These are phyloP conservation scores for Dothideomycetidae sp. DNA, from an alignment of 2,329 filamentous ascomycete species.

Conservation along the genomic window DNA sequence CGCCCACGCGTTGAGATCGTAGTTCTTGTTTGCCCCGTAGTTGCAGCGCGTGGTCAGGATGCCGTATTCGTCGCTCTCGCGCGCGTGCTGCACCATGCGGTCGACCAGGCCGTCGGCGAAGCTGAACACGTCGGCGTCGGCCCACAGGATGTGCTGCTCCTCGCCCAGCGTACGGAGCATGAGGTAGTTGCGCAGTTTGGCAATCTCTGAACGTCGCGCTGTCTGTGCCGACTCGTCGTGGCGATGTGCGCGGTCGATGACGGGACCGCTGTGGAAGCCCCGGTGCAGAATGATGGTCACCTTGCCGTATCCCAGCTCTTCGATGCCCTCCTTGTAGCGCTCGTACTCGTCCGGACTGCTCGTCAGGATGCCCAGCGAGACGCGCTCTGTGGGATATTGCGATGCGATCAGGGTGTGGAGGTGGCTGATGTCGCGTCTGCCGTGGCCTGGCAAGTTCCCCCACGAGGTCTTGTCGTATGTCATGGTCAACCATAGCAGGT, in stretches of 20 bases:
- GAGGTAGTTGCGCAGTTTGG: slow-evolving; percentile 23
- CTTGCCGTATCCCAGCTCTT: no score
- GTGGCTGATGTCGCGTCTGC: no score
- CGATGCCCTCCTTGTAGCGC: no score
- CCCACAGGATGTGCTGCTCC: slow-evolving; percentile 24
- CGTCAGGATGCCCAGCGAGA: no score
- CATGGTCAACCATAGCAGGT: slow-evolving; percentile 3
- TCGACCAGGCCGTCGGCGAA: slow-evolving; percentile 21
- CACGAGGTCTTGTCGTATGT: slow-evolving; percentile 2
- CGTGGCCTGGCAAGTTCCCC: neutral
- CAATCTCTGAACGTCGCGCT: slow-evolving; percentile 19
- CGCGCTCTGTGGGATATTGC: no score
- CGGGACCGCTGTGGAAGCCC: no score
- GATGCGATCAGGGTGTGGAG: no score
- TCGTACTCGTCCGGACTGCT: no score
- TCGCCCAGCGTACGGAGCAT: slow-evolving; percentile 21
- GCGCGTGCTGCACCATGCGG: slow-evolving; percentile 20
- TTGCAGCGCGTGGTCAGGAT: slow-evolving; percentile 23
- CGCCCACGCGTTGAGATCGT: slow-evolving; percentile 26
- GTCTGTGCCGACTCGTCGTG: no score
- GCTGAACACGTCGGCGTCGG: slow-evolving; percentile 25
- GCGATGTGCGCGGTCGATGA: no score
- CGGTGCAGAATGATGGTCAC: no score
- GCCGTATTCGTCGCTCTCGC: slow-evolving; percentile 17
- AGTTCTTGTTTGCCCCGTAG: slow-evolving; percentile 21